Evolutionary conservation across 352 stramenopile species (phyloP).

Genomic region (Pythium periplocum): DNA sequence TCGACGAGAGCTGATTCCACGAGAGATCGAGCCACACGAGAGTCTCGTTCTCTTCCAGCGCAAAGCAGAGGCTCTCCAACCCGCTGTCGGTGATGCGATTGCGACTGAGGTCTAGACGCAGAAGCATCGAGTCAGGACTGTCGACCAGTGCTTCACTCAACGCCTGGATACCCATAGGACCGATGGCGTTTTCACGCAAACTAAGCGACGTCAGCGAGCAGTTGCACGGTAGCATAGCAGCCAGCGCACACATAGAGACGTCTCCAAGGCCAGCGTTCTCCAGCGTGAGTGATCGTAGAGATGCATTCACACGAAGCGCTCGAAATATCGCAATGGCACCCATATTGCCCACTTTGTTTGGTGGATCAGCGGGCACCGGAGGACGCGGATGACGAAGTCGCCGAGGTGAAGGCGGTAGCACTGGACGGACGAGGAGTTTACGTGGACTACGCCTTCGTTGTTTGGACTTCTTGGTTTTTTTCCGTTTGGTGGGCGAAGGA

Average conservation of each 20-base stretch:
- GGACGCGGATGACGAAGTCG: too few species aligned
- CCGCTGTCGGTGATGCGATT: conserved; percentile 50
- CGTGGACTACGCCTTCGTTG: conserved; percentile 4
- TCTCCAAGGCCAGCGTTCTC: conserved; percentile 47
- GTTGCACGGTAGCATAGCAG: conserved; percentile 57
- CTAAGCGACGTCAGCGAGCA: conserved; percentile 48
- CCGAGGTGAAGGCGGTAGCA: not conserved
- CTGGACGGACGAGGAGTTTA: conserved; percentile 7
- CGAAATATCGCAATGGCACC: not conserved
- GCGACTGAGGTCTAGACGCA: conserved; percentile 48
- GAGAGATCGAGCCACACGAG: conserved; percentile 56
- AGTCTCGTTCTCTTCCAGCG: conserved; percentile 67
- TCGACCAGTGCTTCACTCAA: conserved; percentile 57
- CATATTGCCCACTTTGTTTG: conserved; percentile 16
- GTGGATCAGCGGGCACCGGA: not conserved
- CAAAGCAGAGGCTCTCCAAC: conserved; percentile 30
- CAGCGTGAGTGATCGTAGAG: conserved; percentile 42
- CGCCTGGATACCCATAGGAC: conserved; percentile 33
- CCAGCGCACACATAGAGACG: conserved; percentile 40
- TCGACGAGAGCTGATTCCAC: conserved; percentile 54
- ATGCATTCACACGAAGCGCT: conserved; percentile 38
- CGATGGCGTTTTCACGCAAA: conserved; percentile 47
- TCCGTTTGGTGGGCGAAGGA: not conserved
- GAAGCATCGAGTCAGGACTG: conserved; percentile 49
- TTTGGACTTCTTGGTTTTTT: conserved; percentile 11